Conservation (phyloP, 2,329 filamentous ascomycete species). For the Acrocalymma vagum region DNA sequence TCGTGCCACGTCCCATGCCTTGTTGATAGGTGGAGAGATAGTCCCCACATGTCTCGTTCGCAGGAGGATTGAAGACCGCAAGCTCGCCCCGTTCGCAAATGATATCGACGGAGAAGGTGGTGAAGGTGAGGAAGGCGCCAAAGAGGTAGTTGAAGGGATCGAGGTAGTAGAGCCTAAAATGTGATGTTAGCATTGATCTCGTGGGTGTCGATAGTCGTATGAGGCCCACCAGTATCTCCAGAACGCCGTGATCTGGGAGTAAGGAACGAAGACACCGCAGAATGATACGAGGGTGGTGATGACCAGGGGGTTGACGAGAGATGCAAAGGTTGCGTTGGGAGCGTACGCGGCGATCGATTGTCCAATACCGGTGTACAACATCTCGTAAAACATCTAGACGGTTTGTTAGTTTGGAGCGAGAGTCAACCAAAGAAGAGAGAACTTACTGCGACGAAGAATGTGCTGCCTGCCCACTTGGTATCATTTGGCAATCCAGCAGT, state of each 20-base stretch:
- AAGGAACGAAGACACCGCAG: conserved; percentile 67
- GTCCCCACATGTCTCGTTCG: conserved; percentile 62
- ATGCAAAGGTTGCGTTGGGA: conserved; percentile 52
- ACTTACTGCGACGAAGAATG: conserved; percentile 33
- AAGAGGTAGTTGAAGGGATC: conserved; percentile 53
- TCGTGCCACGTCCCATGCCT: conserved; percentile 52
- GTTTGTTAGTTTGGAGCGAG: conserved; percentile 53
- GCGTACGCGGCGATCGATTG: conserved; percentile 61
- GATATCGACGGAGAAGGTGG: conserved; percentile 49
- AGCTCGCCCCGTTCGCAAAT: conserved; percentile 43
- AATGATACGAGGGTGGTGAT: conserved; percentile 23
- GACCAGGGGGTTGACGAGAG: conserved; percentile 56
- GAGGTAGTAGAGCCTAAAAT: conserved; percentile 40
- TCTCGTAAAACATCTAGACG: conserved; percentile 68
- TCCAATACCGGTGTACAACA: conserved; percentile 55
- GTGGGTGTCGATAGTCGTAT: not conserved
- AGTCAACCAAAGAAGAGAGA: not conserved
- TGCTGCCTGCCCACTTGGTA: conserved; percentile 64
- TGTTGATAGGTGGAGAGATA: conserved; percentile 65
- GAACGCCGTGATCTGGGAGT: conserved; percentile 70
- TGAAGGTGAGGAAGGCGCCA: conserved; percentile 46
- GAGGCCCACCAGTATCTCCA: conserved; percentile 59
- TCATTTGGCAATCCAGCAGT: conserved; percentile 31
- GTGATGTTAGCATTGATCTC: not conserved
- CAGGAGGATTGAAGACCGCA: conserved; percentile 56